Evolutionary conservation across 2,329 filamentous ascomycete genomes (phyloP), one percentile per base, ranked within the genome.

Genomic region (Apiospora arundinis): DNA sequence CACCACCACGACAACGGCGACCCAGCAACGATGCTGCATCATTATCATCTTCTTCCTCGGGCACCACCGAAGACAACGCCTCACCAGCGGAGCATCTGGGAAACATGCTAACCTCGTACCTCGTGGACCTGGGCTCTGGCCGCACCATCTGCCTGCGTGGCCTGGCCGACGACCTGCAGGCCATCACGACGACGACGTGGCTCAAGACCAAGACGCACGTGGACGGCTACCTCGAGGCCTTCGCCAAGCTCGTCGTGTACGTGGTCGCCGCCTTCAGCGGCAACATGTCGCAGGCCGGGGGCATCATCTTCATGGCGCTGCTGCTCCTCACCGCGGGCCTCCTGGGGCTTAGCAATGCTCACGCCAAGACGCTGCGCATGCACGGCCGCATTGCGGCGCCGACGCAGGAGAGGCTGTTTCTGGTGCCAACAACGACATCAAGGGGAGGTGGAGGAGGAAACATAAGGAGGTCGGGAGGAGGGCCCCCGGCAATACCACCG

Each of bases 161-260:
- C 5, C 77, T 82, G 4, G 82, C 86, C 9, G 83, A 86, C 44
- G 90, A 91, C 76, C 81, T 69, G 8, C 88, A 88, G 71, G 89
- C 89, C 42, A 83, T 91, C 52, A 91, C 89, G 0, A 85, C 87
- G 3, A 85, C 87, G 3, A 76, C 83, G 40, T 92, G 89, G 89
- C 78, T 92, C 65, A 82, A 84, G 14, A 81, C 85, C 49, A 85
- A 87, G 77, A 88, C 86, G 0, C 79, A 82, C 37, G 66, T 84
- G 2, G 86, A 91, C 73, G 83, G 85, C 42, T 88, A 86, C 74
- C 78, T 88, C 69, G 85, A 87, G 72, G 87, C 87, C 0, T 76
- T 81, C 0, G 85, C 88, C 12, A 90, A 89, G 74, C 74, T 91
- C 66, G 81, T 89, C 70, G 88, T 91, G 4, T 92, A 90, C 75